Evolutionary conservation across 768 basidiomycete genomes (phyloP).

Genomic region (Hericium rajendrae): DNA sequence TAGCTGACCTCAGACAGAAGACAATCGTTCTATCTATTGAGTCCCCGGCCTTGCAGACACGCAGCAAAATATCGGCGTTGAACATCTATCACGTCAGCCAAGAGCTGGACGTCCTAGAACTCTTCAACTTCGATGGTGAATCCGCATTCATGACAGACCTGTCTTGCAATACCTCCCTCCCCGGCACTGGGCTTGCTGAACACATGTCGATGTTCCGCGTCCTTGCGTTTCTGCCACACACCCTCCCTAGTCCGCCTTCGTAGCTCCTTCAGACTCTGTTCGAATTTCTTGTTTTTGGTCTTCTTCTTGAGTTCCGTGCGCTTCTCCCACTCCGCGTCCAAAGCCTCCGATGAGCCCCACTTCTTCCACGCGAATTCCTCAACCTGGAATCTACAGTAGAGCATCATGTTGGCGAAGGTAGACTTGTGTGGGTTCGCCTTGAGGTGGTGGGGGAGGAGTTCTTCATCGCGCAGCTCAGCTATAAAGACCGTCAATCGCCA

Average conservation of each 20-base stretch:
- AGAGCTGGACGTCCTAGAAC: conserved; percentile 30
- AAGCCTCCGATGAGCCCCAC: conserved; percentile 89
- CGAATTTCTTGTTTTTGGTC: conserved; percentile 92
- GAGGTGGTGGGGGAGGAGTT: conserved; percentile 84
- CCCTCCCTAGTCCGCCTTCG: conserved; percentile 81
- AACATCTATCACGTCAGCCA: too few relatives aligned
- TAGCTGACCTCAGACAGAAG: too few relatives aligned
- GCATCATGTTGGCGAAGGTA: conserved; percentile 98
- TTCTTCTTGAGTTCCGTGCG: conserved; percentile 76
- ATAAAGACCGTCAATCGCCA: conserved; percentile 2
- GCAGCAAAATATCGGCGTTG: too few relatives aligned
- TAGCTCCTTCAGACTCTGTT: conserved; percentile 77
- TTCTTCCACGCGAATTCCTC: conserved; percentile 97
- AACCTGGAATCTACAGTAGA: conserved; percentile 87
- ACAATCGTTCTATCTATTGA: too few relatives aligned
- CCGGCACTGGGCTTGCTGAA: conserved; percentile 55
- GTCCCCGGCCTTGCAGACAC: too few relatives aligned
- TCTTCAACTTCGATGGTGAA: conserved; percentile 88
- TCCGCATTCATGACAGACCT: conserved; percentile 84
- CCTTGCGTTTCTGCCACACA: conserved; percentile 79
- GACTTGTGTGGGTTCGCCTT: conserved; percentile 94
- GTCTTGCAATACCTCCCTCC: conserved; percentile 46
- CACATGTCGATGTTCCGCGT: conserved; percentile 80
- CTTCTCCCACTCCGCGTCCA: conserved; percentile 81
- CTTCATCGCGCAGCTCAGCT: conserved; percentile 91